A percentile compares a stretch with the other conserved stretches of the same genome.
Evolutionary conservation across 2,329 filamentous ascomycete species (phyloP).

Genomic region (Phyllosticta capitalensis): DNA sequence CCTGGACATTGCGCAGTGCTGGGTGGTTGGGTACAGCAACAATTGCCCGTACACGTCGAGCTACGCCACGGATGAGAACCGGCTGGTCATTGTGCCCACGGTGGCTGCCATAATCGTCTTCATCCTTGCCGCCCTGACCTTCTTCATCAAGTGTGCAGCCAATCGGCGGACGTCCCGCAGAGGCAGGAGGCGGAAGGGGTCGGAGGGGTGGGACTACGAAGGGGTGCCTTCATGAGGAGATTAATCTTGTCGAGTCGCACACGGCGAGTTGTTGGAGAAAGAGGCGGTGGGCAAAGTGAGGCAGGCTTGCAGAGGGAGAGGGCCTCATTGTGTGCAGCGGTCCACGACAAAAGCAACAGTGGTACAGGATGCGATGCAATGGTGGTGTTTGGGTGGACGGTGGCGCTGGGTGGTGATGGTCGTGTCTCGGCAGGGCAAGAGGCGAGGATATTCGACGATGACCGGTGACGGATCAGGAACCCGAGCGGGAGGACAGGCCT

Average conservation of each 20-base stretch:
- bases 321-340: background rate
- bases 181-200: conserved; percentile 38
- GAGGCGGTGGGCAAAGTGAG: background rate
- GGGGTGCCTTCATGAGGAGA: conserved; percentile 43
- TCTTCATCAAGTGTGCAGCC: conserved; percentile 56
- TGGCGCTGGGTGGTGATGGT: background rate
- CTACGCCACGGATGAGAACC: conserved; percentile 33
- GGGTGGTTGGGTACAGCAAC: conserved; percentile 47
- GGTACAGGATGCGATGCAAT: background rate
- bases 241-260: background rate
- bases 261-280: background rate
- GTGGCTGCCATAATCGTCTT: conserved; percentile 55
- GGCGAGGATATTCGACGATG: background rate
- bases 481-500: background rate
- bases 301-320: background rate
- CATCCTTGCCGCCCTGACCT: conserved; percentile 48
- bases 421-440: background rate
- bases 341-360: background rate
- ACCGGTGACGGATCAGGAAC: background rate
- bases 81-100: conserved; percentile 49
- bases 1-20: conserved; percentile 47
- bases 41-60: conserved; percentile 49
- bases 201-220: conserved; percentile 56
- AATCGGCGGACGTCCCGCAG: conserved; percentile 47
- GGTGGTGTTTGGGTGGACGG: background rate